These are phyloP conservation scores for Crinitomyces ghanaensis DNA, from an alignment of 805 yeast species.

Conservation along the genomic window DNA sequence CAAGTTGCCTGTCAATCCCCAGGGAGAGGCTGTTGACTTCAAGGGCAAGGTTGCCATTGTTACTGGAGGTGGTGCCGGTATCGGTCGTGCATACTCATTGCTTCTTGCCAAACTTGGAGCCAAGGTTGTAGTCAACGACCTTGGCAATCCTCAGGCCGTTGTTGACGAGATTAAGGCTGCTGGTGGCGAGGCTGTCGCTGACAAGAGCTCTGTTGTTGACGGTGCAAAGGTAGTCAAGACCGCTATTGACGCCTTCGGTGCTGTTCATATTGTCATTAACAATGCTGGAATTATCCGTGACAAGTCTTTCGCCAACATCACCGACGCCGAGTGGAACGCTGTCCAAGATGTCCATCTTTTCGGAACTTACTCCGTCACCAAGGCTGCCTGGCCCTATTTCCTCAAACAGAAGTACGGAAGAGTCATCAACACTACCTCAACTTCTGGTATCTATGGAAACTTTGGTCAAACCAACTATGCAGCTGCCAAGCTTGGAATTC, in stretches of 20 bases:
- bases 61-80: slow-evolving; percentile 93
- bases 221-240: slow-evolving; percentile 66
- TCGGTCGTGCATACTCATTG: slow-evolving; percentile 83
- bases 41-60: slow-evolving; percentile 78
- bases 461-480: slow-evolving; percentile 97
- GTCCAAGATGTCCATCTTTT: slow-evolving; percentile 72
- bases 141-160: slow-evolving; percentile 57
- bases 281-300: slow-evolving; percentile 95
- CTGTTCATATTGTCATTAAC: slow-evolving; percentile 75
- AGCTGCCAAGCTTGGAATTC: slow-evolving; percentile 81
- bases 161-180: slow-evolving; percentile 61
- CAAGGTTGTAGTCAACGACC: slow-evolving; percentile 87
- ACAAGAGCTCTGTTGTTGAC: slow-evolving; percentile 72
- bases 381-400: slow-evolving; percentile 90
- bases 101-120: slow-evolving; percentile 87
- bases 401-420: slow-evolving; percentile 66
- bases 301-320: slow-evolving; percentile 74
- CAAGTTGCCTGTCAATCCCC: slow-evolving; percentile 44
- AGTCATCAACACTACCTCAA: slow-evolving; percentile 81
- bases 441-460: slow-evolving; percentile 95
- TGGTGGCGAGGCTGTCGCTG: slow-evolving; percentile 77
- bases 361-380: slow-evolving; percentile 72
- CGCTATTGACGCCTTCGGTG: slow-evolving; percentile 66
- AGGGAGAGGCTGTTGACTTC: slow-evolving; percentile 49
- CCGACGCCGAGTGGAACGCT: slow-evolving; percentile 70